A percentile compares a stretch with the other conserved stretches of the same genome.
Conservation (phyloP, 306 rosid genomes). For the Urtica urens region DNA sequence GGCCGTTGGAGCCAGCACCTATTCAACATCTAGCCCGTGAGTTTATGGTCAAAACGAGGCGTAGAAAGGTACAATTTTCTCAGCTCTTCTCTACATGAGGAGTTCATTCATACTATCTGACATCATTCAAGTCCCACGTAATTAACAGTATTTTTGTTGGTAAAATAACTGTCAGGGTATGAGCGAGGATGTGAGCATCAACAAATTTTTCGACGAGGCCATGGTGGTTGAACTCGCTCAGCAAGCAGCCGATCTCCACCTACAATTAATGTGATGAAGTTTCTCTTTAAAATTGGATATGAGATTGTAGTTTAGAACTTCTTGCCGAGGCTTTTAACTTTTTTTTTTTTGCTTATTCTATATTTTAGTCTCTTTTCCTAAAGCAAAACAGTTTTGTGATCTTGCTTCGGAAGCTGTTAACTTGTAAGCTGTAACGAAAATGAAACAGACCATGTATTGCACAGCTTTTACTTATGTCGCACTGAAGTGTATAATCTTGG, state of each 20-base stretch:
- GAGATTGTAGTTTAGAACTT: background rate
- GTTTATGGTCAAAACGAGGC: slow-evolving; percentile 97
- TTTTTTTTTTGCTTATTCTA: background rate
- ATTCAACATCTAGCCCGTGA: slow-evolving; percentile 98
- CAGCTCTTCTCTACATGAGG: background rate
- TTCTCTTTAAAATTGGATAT: background rate
- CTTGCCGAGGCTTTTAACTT: background rate
- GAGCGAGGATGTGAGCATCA: slow-evolving; percentile 96
- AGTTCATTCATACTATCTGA: no score
- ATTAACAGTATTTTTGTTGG: background rate
- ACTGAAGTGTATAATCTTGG: no score
- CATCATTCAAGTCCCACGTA: no score
- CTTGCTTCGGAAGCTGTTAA: background rate
- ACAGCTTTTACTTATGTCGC: no score
- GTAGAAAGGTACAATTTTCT: slow-evolving; percentile 62
- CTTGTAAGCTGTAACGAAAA: no score
- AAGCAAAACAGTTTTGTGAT: background rate
- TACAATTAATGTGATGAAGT: slow-evolving; percentile 60
- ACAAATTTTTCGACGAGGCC: slow-evolving; percentile 92
- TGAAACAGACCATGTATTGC: no score
- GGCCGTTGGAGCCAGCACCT: slow-evolving; percentile 98
- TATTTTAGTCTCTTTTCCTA: background rate
- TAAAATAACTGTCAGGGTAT: slow-evolving; percentile 53
- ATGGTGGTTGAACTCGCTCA: slow-evolving; percentile 99
- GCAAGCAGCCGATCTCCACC: slow-evolving; percentile 97